Evolutionary conservation across 208 protist species (phyloP), one percentile per base, ranked within the genome.

Genomic region (Acanthamoeba castellanii): DNA sequence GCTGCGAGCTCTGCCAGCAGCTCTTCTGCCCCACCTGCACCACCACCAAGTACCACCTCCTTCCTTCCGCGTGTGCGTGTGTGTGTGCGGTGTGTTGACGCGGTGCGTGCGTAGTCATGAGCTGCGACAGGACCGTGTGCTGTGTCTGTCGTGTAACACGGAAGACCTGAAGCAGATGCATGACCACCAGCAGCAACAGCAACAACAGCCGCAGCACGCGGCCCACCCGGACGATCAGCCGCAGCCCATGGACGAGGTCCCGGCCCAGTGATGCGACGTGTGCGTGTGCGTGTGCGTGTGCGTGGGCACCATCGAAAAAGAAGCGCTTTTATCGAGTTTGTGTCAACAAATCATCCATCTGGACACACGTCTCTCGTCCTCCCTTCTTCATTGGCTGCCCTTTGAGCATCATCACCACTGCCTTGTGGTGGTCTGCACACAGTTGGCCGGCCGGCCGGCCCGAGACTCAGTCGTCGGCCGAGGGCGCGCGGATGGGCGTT

Each of bases 1-100:
- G 70, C 70, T 78, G 70, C 70, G 70, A 78, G 70, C 70, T 47
- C n/a, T 78, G 70, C 70, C 14, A 25, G 11, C 70, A 78, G 70
- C 70, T 78, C 70, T 78, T 78, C n/a, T 78, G 70, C 11, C 16
- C 70, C 70, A 78, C 70, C 34, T 78, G 70, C 70, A 45, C 70
- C 14, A 25, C 20, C 32, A 78, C 32, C 34, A 78, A 78, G 70
- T 78, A 45, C 34, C 30, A 9, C 61, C 25, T 25, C 25, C 25
- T 32, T 22, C 25, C 18, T 8, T 68, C 61, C 18, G 61, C 9
- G 25, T 68, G 25, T 68, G 18, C 9, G 14, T 68, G 25, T n/a
- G 14, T 68, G 61, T 47, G 42, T 47, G 42, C 42, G 42, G 42
- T 47, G 42, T 47, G 42, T 47, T 22, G 2, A 59, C 61, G 25